phyloP scores from a whole-genome alignment of 2,329 filamentous ascomycete genomes.

The Pseudogymnoascus destructans region DNA sequence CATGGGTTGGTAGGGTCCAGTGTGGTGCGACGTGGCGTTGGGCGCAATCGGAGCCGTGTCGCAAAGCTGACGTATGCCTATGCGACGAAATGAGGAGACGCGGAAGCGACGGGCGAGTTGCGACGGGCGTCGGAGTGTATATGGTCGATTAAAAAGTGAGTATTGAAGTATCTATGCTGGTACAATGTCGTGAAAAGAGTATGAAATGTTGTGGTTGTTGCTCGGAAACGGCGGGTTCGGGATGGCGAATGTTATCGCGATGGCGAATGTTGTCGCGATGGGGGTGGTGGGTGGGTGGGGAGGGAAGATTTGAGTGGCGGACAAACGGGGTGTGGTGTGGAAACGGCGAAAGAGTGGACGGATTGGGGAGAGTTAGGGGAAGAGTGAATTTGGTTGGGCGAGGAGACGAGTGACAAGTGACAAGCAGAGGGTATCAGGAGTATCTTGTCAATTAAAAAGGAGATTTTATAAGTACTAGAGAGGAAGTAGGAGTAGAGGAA shows the following conservation, averaged over 20 bases:
- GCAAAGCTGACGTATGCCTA: not conserved
- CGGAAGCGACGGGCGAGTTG: not conserved
- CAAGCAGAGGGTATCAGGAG: not conserved
- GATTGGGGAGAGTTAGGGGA: not conserved
- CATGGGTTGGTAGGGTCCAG: conserved; percentile 9
- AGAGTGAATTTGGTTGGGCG: conserved; percentile 6
- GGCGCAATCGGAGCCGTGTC: not conserved
- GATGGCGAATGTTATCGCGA: too few relatives aligned
- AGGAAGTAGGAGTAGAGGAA: too few relatives aligned
- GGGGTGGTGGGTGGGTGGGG: conserved; percentile 16
- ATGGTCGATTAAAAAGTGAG: conserved; percentile 13
- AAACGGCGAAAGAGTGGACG: not conserved
- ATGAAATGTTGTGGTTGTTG: not conserved
- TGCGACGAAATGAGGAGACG: not conserved
- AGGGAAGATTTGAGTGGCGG: conserved; percentile 22
- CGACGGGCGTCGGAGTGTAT: conserved; percentile 9
- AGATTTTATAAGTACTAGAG: not conserved
- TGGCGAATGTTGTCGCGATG: conserved; percentile 10
- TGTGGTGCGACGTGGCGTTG: not conserved
- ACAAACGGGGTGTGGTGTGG: conserved; percentile 23
- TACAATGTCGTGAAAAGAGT: not conserved
- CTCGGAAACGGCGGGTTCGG: not conserved
- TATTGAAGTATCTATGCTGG: not conserved
- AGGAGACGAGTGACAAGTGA: conserved; percentile 2
- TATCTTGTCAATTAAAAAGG: not conserved